Base-by-base conservation (phyloP, 192 early-diverging fungal genomes). In the Phlyctochytrium bullatum region DNA sequence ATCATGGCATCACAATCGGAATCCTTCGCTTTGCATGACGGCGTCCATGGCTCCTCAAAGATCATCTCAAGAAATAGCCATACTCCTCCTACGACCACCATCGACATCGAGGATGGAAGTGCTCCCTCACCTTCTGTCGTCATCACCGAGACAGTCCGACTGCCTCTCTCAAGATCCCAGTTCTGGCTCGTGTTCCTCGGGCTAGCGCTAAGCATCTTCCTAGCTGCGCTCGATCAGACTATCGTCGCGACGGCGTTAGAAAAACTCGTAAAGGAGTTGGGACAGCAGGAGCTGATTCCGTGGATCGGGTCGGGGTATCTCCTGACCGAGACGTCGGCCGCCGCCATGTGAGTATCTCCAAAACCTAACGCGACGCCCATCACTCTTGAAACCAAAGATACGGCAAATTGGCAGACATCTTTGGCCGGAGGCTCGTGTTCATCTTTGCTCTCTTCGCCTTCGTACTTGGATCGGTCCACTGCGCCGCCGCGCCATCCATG, bases 331-430 rank as follows among this genome's bases (percentile, higher is more conserved):
- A 51, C 67, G 16, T 0, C 35, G 0, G 4, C 47, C 25, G 59
- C 36, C 2, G 50, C 34, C 20, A 17, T 60, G 67, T 61, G 28
- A 6, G 25, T 40, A 52, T 52, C 47, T 54, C n/a, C 51, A 27
- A 3, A 32, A 3, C 20, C 33, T 61, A 34, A 24, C 10, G 3
- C 29, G 28, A 27, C 2, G 6, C 60, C 29, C 12, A 40, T 29
- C 10, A 3, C 17, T 25, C 17, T 64, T 64, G 17, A 24, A 36
- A 47, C 23, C 27, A 51, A 17, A 59, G 57, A 1, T 94, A 94
- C 74, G 92, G 88, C 54, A 91, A 91, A 67, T 83, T 97, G 61
- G 86, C 91, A 52, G 95, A 98, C 67, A 96, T 96, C 64, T 90
- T 95, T 77, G 95, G 93, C 27, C 86, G 93, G 33, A 90, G 93